Evolutionary conservation across 1,284 basidiomycete genomes (phyloP), one percentile per base, ranked within the genome.

Genomic region (Sanghuangporus baumii): DNA sequence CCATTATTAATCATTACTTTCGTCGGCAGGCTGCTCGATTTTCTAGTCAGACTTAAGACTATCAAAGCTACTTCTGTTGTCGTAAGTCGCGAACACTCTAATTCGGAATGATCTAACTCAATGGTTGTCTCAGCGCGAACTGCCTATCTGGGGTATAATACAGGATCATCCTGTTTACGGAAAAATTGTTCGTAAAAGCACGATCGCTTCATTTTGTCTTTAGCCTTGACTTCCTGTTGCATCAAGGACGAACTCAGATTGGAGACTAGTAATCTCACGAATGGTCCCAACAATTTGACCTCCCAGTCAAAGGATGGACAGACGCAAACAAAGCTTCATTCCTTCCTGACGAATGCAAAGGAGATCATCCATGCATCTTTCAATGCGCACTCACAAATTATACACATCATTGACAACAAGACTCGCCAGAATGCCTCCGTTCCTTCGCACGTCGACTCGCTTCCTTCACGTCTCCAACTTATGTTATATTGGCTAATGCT

Each of bases 401-500:
- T 94, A 0, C 78, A 76, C 63, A 71, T 95, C 6, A 76, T 85
- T 16, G 93, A 95, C 70, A 89, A 86, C 57, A 95, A 95, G 72
- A 93, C 92, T 6, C 82, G 93, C 18, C 77, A 75, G 6, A 72
- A 71, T 0, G 69, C 76, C 0, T 78, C 73, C 6, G 65, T 94
- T 1, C 93, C 93, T 0, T 71, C 76, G 8, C 78, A 85, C 16
- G 80, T 81, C 50, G 90, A 93, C 69, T 80, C 85, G 0, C 70
- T 83, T 14, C 74, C 85, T 0, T 84, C 91, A 0, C 82, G 83
- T n/a, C 74, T 93, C 18, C 93, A 95, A 71, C 80, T 94, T 4
- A 94, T 94, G 91, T 72, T 93, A 36, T 95, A 95, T 73, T 84
- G 87, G 69, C 86, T 86, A 56, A 81, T 95, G 51, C 76, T 94